Evolutionary conservation across 768 basidiomycete species (phyloP), one percentile per base, ranked within the genome.

Genomic region (Phlegmacium glaucopus): DNA sequence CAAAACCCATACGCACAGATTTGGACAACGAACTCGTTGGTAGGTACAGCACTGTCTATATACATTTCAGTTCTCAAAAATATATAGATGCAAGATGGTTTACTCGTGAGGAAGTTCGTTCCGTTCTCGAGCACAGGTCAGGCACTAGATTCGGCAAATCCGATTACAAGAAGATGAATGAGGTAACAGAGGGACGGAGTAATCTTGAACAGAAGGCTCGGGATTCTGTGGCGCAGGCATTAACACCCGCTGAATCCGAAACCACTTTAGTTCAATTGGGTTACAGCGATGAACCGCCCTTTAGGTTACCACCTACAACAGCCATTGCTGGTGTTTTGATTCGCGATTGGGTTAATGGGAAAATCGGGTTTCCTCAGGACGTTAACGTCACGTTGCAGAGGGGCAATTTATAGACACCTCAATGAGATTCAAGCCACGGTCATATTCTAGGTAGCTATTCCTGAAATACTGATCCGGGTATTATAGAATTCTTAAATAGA

Each of bases 21-120:
- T 77, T 99, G 2, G 95, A 97, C 61, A 95, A 95, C 55, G 95
- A 99, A 69, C 79, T 99, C n/a, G 84, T 85, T 59, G 91, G 93
- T 88, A 50, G 42, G 78, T 66, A n/a, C 13, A 11, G 15, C 38
- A 35, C 54, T 37, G 9, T 15, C 37, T 26, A 15, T 17, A 27
- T 38, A 12, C 22, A 16, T 3, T n/a, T 11, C 3, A 17, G 9
- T 16, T 30, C 6, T n/a, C 22, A 18, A 28, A 11, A 42, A 32
- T 28, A 26, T 45, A 10, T 58, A 94, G 94, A 97, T 60, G 94
- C 93, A 1, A 78, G 78, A 39, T 99, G 91, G 91, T 96, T 83
- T 67, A 83, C 84, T 9, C 82, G 88, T 4, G 78, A 78, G 13
- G 83, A 92, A 56, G 74, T 97, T 28, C 65, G 77, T 6, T 66